A percentile compares a stretch with the other conserved stretches of the same genome.
These are phyloP conservation scores for Suhomyces ambrosiae DNA, from an alignment of 1,139 yeast species.

Conservation along the genomic window DNA sequence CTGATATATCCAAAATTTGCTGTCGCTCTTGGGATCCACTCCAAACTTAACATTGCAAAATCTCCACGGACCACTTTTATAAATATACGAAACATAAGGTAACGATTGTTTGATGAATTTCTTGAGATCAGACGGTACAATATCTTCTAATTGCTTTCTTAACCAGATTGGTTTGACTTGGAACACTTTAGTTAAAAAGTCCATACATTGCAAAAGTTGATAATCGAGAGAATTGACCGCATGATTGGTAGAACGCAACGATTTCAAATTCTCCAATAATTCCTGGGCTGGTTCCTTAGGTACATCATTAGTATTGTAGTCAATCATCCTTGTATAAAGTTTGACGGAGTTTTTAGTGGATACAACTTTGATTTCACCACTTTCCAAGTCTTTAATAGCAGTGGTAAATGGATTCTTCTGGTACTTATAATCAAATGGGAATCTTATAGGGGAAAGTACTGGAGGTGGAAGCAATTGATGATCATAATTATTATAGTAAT, in stretches of 20 bases:
- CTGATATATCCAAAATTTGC: conserved; percentile 66
- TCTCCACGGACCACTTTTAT: conserved; percentile 93
- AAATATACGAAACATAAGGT: conserved; percentile 80
- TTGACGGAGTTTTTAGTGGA: conserved; percentile 41
- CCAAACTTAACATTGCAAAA: conserved; percentile 84
- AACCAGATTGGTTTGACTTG: conserved; percentile 83
- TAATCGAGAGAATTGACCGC: conserved; percentile 31
- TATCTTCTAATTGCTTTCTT: conserved; percentile 67
- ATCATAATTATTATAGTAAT: conserved; percentile 41
- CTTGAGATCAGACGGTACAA: conserved; percentile 55
- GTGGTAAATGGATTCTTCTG: conserved; percentile 51
- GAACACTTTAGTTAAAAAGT: conserved; percentile 56
- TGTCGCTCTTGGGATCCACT: conserved; percentile 66
- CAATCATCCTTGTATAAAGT: conserved; percentile 50
- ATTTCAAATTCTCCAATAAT: conserved; percentile 36
- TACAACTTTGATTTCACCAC: conserved; percentile 54
- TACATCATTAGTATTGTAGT: conserved; percentile 32
- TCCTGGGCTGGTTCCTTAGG: conserved; percentile 39
- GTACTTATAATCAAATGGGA: conserved; percentile 67
- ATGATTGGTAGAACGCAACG: conserved; percentile 26
- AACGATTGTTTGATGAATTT: conserved; percentile 69
- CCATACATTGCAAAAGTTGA: conserved; percentile 51
- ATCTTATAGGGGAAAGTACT: conserved; percentile 68
- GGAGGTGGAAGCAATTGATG: conserved; percentile 88
- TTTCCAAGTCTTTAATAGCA: conserved; percentile 63